Conservation (phyloP, 306 rosid genomes). For the Cucurbita argyrosperma region DNA sequence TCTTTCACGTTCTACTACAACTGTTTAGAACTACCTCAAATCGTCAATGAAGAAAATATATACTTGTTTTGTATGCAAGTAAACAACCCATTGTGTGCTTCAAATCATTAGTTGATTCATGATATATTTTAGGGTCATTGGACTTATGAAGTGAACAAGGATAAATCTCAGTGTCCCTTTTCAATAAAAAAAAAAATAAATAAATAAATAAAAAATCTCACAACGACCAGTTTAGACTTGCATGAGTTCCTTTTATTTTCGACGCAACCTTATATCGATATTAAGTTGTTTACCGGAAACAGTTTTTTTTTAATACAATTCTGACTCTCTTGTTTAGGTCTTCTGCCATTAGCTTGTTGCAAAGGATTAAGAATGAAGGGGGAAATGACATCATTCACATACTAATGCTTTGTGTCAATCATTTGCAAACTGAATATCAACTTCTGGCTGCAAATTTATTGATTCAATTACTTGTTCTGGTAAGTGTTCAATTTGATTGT, state of each 20-base stretch:
- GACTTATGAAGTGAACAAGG: no score
- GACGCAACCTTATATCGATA: neutral
- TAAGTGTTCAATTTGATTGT: slow-evolving; percentile 13
- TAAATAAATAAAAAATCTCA: no score
- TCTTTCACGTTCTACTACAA: neutral
- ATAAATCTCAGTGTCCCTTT: no score
- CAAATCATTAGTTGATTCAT: no score
- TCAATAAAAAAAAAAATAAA: no score
- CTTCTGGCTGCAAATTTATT: slow-evolving; percentile 54
- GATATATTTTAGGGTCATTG: no score
- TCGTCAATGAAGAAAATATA: no score
- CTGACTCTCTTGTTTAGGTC: slow-evolving; percentile 25
- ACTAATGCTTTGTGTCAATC: slow-evolving; percentile 37
- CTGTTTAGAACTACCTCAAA: no score
- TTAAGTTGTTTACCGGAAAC: neutral
- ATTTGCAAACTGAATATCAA: slow-evolving; percentile 50
- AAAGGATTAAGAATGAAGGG: slow-evolving; percentile 44
- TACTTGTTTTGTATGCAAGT: no score
- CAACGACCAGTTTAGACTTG: no score
- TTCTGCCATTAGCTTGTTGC: slow-evolving; percentile 44
- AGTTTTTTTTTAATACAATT: neutral
- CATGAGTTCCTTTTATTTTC: no score
- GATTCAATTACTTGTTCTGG: slow-evolving; percentile 52
- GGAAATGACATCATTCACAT: slow-evolving; percentile 29
- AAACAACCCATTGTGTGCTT: no score